phyloP scores from a whole-genome alignment of 371 early-diverging fungal genomes.

The Rhizopus stolonifer region DNA sequence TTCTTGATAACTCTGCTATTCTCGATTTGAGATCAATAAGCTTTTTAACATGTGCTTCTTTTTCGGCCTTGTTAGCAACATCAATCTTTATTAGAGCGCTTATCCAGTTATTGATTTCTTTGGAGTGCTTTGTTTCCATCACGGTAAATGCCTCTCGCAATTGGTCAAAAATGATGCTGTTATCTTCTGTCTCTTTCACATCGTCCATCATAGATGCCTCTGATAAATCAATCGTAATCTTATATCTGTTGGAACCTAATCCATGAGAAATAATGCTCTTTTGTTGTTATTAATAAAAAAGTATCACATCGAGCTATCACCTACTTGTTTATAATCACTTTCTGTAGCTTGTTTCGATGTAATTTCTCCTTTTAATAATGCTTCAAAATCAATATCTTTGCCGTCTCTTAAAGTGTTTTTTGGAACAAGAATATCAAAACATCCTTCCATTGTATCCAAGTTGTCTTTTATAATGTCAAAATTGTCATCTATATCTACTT shows the following conservation, averaged over 20 bases:
- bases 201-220: conserved; percentile 50
- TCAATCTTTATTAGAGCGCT: conserved; percentile 53
- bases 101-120: conserved; percentile 52
- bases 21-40: conserved; percentile 40
- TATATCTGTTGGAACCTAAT: conserved; percentile 65
- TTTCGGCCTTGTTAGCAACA: conserved; percentile 28
- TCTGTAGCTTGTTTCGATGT: background rate
- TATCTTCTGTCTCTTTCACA: conserved; percentile 59
- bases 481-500: conserved; percentile 42
- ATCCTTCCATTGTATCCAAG: conserved; percentile 53
- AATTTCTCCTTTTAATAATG: conserved; percentile 31
- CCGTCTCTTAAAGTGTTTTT: conserved; percentile 22
- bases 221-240: conserved; percentile 55
- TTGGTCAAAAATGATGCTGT: conserved; percentile 57
- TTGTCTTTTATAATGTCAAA: conserved; percentile 52
- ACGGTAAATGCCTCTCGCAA: conserved; percentile 60
- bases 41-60: conserved; percentile 36
- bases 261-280: conserved; percentile 47
- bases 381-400: conserved; percentile 33
- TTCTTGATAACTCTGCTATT: conserved; percentile 41
- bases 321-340: conserved; percentile 27
- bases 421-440: conserved; percentile 62
- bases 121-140: conserved; percentile 44
- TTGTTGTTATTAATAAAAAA: background rate
- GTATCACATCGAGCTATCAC: background rate